Conservation (phyloP, 2,329 filamentous ascomycete species). For the Hymenoscyphus fructigenus region DNA sequence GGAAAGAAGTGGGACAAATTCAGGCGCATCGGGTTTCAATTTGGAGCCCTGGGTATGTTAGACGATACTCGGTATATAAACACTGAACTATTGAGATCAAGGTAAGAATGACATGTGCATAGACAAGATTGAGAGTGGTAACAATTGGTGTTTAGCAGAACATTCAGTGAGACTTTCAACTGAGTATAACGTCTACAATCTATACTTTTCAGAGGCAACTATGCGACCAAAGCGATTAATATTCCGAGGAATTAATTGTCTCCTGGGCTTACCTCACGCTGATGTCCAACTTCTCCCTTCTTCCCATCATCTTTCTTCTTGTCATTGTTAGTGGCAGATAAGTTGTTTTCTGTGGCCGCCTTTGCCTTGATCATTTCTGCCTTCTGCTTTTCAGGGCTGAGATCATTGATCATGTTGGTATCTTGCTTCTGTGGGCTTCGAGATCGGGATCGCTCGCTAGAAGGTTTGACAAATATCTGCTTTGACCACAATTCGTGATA, state of each 20-base stretch:
- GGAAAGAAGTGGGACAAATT: constrained; percentile 38
- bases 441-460: constrained; percentile 24
- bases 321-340: constrained; percentile 10
- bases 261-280: constrained; percentile 31
- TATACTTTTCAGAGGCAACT: background rate
- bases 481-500: constrained; percentile 54
- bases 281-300: constrained; percentile 17
- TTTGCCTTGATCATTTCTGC: constrained; percentile 23
- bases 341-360: constrained; percentile 17
- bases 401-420: constrained; percentile 34
- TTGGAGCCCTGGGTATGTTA: constrained; percentile 29
- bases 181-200: background rate
- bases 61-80: constrained; percentile 2
- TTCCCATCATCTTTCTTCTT: constrained; percentile 15
- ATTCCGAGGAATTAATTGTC: constrained; percentile 12
- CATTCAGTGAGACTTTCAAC: background rate
- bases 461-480: constrained; percentile 40
- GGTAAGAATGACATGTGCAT: background rate
- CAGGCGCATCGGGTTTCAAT: constrained; percentile 42
- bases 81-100: background rate
- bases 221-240: background rate
- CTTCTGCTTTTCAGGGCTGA: constrained; percentile 23
- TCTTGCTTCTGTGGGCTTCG: constrained; percentile 31
- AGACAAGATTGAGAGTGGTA: background rate
- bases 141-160: background rate